Base-by-base conservation (phyloP, 1,284 basidiomycete species). In the Sphaerobolus stellatus region DNA sequence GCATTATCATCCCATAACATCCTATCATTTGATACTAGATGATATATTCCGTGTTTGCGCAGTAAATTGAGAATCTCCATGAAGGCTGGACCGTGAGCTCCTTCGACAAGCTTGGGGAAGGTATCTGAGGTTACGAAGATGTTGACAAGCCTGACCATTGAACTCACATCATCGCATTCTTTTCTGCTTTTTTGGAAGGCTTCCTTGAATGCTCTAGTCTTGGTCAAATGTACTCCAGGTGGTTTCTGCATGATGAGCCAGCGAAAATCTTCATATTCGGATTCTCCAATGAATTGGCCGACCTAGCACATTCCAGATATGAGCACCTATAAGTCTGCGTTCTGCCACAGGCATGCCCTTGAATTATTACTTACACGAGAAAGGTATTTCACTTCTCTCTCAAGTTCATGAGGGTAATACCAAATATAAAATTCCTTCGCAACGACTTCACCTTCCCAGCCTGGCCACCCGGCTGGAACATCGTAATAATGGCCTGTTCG, bases 161-260 rank as follows among this genome's bases (percentile, higher is more conserved):
- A 25, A 29, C 50, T 29, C 43, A 52, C 50, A 27, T 28, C 50
- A 22, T 52, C 50, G 20, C 50, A 52, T 45, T 43, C 50, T 30
- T 52, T 28, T 20, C 50, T 36, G 27, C 50, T 27, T 27, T 46
- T 43, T 28, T 52, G 27, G 29, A 28, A 52, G 43, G 50, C 50
- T 13, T 30, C 41, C 27, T 52, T 52, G 50, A 52, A 52, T 11
- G 50, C 50, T n/a, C 30, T 40, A 16, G 50, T 52, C 50, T 52
- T 52, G 27, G 40, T 52, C 27, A 52, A 45, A 40, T 44, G 50
- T 18, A 44, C 40, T 3, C 50, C 50, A 3, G 50, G 50, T 31
- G 38, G 38, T 27, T 46, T 52, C 30, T 52, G 18, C 50, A 52
- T 52, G 18, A 46, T 46, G 24, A 52, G 38, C 50, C 50, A 46